Evolutionary conservation across 2,329 filamentous ascomycete species (phyloP), one percentile per base, ranked within the genome.

Genomic region (Scedosporium minutisporum): DNA sequence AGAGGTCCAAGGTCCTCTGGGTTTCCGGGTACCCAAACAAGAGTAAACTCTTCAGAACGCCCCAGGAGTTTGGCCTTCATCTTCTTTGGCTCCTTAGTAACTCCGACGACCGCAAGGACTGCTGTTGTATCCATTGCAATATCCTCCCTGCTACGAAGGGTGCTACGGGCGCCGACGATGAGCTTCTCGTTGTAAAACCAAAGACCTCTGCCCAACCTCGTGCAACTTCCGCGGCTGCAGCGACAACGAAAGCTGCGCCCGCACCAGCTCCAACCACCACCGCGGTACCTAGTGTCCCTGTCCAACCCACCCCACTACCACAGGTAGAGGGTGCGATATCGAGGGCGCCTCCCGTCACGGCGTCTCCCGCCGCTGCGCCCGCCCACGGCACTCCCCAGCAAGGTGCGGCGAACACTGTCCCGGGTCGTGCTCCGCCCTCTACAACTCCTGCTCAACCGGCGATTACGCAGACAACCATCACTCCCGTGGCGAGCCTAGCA

Each of bases 31-130:
- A 80, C 63, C 79, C 79, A 4, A 71, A 76, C 65, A 80, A 80
- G 64, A 68, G 73, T 41, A 81, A 79, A 68, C 71, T 80, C 4
- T 83, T 78, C 68, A 81, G 79, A 68, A 80, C 77, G 53, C 80
- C 81, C 0, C 79, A 81, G 63, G 81, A 83, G 65, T 82, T 83
- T 64, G 78, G 77, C 4, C 71, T 80, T 7, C 81, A 83, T 65
- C 65, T 81, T 25, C 72, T 83, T 58, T 83, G 80, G 80, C 75
- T 83, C 2, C 71, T 80, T 6, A 80, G 80, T 33, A 68, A 71
- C 16, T 82, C 80, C 14, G 73, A 70, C 64, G 77, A 80, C 66
- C 78, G 79, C 57, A 73, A 68, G 55, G 78, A 82, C 65, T 83
- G 81, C 68, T 80, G 78, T 60, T 83, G 81, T 65, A 74, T 78